Conservation (phyloP, 2,329 filamentous ascomycete genomes). For the Fusarium nurragi region DNA sequence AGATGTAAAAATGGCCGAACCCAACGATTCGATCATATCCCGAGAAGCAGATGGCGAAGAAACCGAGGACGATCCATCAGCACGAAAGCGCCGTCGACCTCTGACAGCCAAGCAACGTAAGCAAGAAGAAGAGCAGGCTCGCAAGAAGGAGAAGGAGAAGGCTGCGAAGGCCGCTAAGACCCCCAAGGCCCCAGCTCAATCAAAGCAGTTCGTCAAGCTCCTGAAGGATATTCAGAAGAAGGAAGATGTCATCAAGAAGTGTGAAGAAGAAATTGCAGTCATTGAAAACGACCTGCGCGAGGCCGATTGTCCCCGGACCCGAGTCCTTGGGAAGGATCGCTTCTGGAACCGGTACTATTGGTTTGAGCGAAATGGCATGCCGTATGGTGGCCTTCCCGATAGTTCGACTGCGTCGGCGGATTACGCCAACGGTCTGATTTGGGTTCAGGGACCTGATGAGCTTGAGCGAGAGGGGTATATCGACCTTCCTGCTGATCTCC, state of each 20-base stretch:
- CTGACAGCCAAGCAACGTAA: constrained; percentile 75
- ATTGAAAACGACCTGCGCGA: constrained; percentile 94
- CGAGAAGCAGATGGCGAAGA: constrained; percentile 74
- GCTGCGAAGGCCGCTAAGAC: constrained; percentile 72
- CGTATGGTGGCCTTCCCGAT: constrained; percentile 84
- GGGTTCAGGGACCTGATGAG: constrained; percentile 95
- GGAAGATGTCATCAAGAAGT: constrained; percentile 79
- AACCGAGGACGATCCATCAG: constrained; percentile 72
- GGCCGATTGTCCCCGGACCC: constrained; percentile 90
- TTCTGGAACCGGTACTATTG: constrained; percentile 99
- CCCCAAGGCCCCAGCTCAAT: constrained; percentile 75
- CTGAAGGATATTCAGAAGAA: constrained; percentile 90
- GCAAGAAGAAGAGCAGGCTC: constrained; percentile 78
- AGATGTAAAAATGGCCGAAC: constrained; percentile 70
- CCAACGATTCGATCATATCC: constrained; percentile 67
- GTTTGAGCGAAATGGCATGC: constrained; percentile 99
- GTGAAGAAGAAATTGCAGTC: constrained; percentile 84
- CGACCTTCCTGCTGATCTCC: constrained; percentile 75
- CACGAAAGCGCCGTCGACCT: constrained; percentile 65
- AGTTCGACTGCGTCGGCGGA: constrained; percentile 88
- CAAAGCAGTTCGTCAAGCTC: constrained; percentile 88
- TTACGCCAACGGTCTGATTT: constrained; percentile 94
- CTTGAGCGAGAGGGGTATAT: constrained; percentile 88
- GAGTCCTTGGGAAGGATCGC: constrained; percentile 89
- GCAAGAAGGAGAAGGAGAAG: constrained; percentile 65